A percentile compares a stretch with the other conserved stretches of the same genome.
These are phyloP conservation scores for Phytopythium vexans DNA, from an alignment of 352 stramenopile species.

Conservation along the genomic window DNA sequence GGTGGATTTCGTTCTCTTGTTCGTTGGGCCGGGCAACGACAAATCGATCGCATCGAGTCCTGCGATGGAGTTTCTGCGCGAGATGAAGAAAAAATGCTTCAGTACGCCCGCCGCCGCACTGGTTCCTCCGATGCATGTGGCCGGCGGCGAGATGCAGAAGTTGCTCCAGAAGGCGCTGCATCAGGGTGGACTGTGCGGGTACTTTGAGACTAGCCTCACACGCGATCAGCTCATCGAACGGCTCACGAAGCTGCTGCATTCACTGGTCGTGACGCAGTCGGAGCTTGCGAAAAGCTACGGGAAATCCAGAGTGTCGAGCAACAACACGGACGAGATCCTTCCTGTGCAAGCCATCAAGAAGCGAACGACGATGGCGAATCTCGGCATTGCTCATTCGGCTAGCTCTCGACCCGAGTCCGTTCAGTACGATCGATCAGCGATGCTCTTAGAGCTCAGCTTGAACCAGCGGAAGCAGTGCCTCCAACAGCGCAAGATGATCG, in stretches of 20 bases:
- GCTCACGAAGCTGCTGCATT: slow-evolving; percentile 50
- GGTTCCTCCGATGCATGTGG: slow-evolving; percentile 15
- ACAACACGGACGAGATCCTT: slow-evolving; percentile 24
- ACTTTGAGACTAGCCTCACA: slow-evolving; percentile 46
- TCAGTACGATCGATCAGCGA: slow-evolving; percentile 54
- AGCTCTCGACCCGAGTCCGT: slow-evolving; percentile 46
- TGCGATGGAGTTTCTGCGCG: slow-evolving; percentile 45
- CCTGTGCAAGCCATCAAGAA: slow-evolving; percentile 34
- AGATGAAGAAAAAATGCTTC: slow-evolving; percentile 59
- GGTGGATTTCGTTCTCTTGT: slow-evolving; percentile 57
- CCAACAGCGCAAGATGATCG: slow-evolving; percentile 39
- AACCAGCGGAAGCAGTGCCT: slow-evolving; percentile 66
- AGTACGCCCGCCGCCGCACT: slow-evolving; percentile 51
- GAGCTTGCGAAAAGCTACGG: slow-evolving; percentile 47
- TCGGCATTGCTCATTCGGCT: slow-evolving; percentile 3
- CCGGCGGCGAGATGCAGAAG: slow-evolving; percentile 33
- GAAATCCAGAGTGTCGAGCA: slow-evolving; percentile 8
- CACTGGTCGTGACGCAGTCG: slow-evolving; percentile 43
- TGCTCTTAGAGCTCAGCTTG: slow-evolving; percentile 67
- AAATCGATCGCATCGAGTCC: slow-evolving; percentile 46
- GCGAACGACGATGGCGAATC: slow-evolving; percentile 13
- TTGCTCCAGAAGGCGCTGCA: slow-evolving; percentile 44
- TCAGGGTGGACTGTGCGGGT: slow-evolving; percentile 57
- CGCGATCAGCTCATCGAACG: slow-evolving; percentile 35
- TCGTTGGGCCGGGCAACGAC: slow-evolving; percentile 50